Base-by-base conservation (phyloP, 441 rosid genomes). In the Gossypium davidsonii region DNA sequence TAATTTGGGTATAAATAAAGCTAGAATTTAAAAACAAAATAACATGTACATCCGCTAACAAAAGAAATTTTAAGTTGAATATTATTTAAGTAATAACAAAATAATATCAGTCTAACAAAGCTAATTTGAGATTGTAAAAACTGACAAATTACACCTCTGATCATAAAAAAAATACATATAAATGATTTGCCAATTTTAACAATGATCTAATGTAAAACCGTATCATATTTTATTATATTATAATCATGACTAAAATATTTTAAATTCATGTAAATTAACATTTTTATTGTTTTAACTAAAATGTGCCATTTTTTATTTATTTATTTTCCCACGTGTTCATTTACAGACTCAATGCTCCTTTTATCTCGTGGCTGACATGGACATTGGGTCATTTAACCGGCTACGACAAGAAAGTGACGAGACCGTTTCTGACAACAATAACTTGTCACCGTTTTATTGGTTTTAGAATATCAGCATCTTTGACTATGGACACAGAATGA, bases 291-390 rank as follows among this genome's bases (percentile, higher is more conserved):
- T 39, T 39, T 8, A 39, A 39, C 12, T 8, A 39, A 8, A 39
- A 39, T 39, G 46, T 39, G 46, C 10, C 3, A 8, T 6, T 39
- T 1, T 39, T n/a, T 55, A 2, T 18, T 12, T 3, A 7, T 3
- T 0, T 21, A 9, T 21, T 56, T 56, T 10, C 31, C 2, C 2
- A 11, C 31, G 31, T 55, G 64, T 56, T n/a, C 10, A 37, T 26
- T 15, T 10, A 63, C 42, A 12, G 23, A 20, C 37, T 51, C 58
- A 59, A 59, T 66, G 34, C 1, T 0, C 31, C 12, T 8, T 26
- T 59, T 25, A 37, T 1, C 63, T 48, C 70, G 67, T 5, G 20
- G 10, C 0, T 66, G 78, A 69, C 73, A 75, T 60, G 59, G 76
- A n/a, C 7, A 12, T 28, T 14, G 12, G 46, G 15, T 21, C 14